Conservation (phyloP, 1,284 basidiomycete genomes). For the Caloboletus firmus region DNA sequence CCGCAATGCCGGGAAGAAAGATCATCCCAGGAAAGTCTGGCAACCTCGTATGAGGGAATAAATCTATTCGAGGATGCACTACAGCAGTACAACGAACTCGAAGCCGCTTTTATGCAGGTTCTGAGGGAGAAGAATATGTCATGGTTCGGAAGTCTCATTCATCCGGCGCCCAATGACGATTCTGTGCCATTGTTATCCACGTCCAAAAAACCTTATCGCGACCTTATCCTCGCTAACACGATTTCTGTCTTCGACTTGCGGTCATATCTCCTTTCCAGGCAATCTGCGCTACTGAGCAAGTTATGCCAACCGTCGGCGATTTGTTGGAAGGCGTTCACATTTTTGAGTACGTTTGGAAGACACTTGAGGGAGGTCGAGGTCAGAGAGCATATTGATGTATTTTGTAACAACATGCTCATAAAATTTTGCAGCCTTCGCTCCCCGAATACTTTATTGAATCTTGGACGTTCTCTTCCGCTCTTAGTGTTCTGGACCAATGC, state of each 20-base stretch:
- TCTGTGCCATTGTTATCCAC: slow-evolving; percentile 79
- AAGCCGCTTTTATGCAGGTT: slow-evolving; percentile 81
- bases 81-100: slow-evolving; percentile 89
- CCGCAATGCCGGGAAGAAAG: not conserved
- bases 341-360: slow-evolving; percentile 81
- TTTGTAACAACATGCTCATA: slow-evolving; percentile 14
- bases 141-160: slow-evolving; percentile 87
- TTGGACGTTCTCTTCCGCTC: slow-evolving; percentile 91
- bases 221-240: slow-evolving; percentile 85
- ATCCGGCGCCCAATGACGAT: slow-evolving; percentile 73
- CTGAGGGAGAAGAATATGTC: slow-evolving; percentile 80
- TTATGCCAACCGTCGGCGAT: slow-evolving; percentile 70
- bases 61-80: slow-evolving; percentile 88
- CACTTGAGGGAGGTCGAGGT: slow-evolving; percentile 78
- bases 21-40: slow-evolving; percentile 80
- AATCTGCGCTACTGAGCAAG: slow-evolving; percentile 77
- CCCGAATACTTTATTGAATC: slow-evolving; percentile 84
- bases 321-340: slow-evolving; percentile 63
- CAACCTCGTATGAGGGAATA: slow-evolving; percentile 89
- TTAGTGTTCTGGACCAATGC: slow-evolving; percentile 84
- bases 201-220: slow-evolving; percentile 82
- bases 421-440: slow-evolving; percentile 55
- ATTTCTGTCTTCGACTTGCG: slow-evolving; percentile 96
- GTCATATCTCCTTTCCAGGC: slow-evolving; percentile 86
- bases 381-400: slow-evolving; percentile 23